Conservation (phyloP, 2,329 filamentous ascomycete species). For the Colletotrichum tofieldiae region DNA sequence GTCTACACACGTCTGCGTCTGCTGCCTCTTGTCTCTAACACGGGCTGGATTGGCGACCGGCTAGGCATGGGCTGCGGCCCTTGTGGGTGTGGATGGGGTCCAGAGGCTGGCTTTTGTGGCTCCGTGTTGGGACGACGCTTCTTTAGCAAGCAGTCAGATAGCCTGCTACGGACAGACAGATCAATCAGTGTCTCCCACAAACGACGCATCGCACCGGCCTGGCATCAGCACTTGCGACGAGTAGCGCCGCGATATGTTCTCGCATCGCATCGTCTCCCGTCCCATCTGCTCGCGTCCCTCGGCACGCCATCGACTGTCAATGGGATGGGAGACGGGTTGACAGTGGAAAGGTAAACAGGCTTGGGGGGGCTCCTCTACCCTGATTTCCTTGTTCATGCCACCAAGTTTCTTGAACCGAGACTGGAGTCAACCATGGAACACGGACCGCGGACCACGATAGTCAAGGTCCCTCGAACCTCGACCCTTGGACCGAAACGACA, state of each 20-base stretch:
- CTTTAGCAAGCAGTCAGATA: conserved; percentile 36
- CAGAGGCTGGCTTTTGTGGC: conserved; percentile 41
- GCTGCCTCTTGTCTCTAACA: conserved; percentile 40
- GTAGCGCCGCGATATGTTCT: conserved; percentile 34
- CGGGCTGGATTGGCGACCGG: conserved; percentile 31
- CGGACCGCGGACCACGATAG: conserved; percentile 23
- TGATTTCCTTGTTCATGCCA: conserved; percentile 15
- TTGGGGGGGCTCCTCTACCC: conserved; percentile 10
- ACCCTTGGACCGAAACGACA: conserved; percentile 32
- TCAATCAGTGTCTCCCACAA: conserved; percentile 6
- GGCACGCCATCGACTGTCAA: conserved; percentile 1
- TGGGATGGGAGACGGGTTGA: background rate
- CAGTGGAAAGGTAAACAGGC: conserved; percentile 6
- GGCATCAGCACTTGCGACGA: conserved; percentile 42
- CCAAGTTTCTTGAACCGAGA: conserved; percentile 3
- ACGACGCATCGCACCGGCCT: conserved; percentile 36
- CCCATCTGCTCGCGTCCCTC: background rate
- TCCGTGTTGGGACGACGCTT: conserved; percentile 43
- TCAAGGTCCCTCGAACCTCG: conserved; percentile 34
- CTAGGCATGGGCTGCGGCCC: conserved; percentile 22
- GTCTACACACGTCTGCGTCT: conserved; percentile 23
- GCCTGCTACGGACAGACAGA: conserved; percentile 20
- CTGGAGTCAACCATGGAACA: conserved; percentile 36
- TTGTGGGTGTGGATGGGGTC: conserved; percentile 32
- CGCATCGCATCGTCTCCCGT: conserved; percentile 20